Conservation (phyloP, 192 early-diverging fungal species). For the Coemansia interrupta region DNA sequence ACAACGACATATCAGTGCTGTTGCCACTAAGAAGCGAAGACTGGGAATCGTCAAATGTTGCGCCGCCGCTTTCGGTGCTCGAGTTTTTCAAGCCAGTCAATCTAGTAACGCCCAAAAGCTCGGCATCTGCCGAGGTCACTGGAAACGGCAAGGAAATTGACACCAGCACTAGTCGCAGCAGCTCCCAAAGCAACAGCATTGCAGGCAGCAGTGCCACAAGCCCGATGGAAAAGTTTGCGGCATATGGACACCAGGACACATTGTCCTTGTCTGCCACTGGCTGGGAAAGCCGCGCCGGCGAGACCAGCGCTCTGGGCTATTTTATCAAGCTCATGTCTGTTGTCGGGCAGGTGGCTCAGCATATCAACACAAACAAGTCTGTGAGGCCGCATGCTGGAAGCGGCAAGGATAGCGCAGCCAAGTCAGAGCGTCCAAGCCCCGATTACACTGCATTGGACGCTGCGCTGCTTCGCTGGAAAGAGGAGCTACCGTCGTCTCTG, state of each 20-base stretch:
- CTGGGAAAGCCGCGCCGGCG: constrained; percentile 27
- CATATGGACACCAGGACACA: constrained; percentile 12
- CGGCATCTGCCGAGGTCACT: neutral
- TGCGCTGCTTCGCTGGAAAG: constrained; percentile 48
- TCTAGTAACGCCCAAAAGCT: constrained; percentile 3
- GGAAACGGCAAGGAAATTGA: neutral
- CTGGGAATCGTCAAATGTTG: constrained; percentile 23
- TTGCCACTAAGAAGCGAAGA: constrained; percentile 43
- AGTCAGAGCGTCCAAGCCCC: constrained; percentile 14
- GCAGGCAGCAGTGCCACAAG: constrained; percentile 12
- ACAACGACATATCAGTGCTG: constrained; percentile 44
- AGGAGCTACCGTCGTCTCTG: constrained; percentile 41
- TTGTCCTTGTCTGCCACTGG: constrained; percentile 17
- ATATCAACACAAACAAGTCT: constrained; percentile 34
- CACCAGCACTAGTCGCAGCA: neutral
- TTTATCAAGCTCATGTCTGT: constrained; percentile 54
- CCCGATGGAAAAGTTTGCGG: constrained; percentile 12
- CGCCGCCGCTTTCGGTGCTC: constrained; percentile 36
- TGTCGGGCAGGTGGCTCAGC: constrained; percentile 47
- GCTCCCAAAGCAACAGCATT: constrained; percentile 1
- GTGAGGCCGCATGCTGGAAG: neutral
- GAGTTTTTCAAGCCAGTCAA: constrained; percentile 44
- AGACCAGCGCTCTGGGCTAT: constrained; percentile 31
- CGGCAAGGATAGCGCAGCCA: neutral
- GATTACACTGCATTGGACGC: constrained; percentile 26